A percentile compares a stretch with the other conserved stretches of the same genome.
Conservation (phyloP, 2,329 filamentous ascomycete species). For the Microsporum canis region DNA sequence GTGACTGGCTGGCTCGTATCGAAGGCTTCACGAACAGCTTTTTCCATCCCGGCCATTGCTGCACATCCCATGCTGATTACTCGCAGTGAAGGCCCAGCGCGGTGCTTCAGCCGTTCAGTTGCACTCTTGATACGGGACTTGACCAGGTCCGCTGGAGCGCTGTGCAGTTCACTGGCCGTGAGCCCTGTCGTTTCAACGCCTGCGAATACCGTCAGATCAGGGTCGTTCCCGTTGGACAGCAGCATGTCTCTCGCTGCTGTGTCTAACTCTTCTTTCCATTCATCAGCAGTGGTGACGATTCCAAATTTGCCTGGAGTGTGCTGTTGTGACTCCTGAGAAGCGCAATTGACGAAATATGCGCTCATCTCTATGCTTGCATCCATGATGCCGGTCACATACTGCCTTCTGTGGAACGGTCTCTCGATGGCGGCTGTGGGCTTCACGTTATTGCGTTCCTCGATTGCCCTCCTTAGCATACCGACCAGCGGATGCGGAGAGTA, state of each 20-base stretch:
- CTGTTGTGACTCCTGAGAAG: constrained; percentile 6
- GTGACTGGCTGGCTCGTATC: constrained; percentile 46
- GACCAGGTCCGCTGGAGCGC: constrained; percentile 53
- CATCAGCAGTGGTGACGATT: constrained; percentile 76
- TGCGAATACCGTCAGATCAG: constrained; percentile 44
- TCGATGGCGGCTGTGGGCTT: background rate
- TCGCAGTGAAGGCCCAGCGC: constrained; percentile 40
- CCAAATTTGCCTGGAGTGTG: constrained; percentile 48
- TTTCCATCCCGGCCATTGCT: constrained; percentile 78
- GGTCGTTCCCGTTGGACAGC: constrained; percentile 32
- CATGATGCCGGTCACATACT: constrained; percentile 69
- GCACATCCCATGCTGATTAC: constrained; percentile 79
- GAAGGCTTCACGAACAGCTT: constrained; percentile 56
- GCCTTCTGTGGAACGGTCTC: constrained; percentile 22
- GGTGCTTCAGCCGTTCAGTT: constrained; percentile 52
- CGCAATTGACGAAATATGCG: constrained; percentile 32
- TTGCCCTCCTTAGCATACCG: constrained; percentile 41
- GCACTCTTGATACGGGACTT: constrained; percentile 55
- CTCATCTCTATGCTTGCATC: constrained; percentile 64
- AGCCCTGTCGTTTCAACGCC: constrained; percentile 76
- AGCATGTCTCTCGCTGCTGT: constrained; percentile 55
- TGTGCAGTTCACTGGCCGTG: constrained; percentile 68
- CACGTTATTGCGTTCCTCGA: constrained; percentile 21
- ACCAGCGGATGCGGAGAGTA: constrained; percentile 79
- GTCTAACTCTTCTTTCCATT: constrained; percentile 65